Percentiles rank a stretch among this genome's conserved stretches.
phyloP scores from a whole-genome alignment of 1,284 basidiomycete species.

The Apiotrichum veenhuisii region DNA sequence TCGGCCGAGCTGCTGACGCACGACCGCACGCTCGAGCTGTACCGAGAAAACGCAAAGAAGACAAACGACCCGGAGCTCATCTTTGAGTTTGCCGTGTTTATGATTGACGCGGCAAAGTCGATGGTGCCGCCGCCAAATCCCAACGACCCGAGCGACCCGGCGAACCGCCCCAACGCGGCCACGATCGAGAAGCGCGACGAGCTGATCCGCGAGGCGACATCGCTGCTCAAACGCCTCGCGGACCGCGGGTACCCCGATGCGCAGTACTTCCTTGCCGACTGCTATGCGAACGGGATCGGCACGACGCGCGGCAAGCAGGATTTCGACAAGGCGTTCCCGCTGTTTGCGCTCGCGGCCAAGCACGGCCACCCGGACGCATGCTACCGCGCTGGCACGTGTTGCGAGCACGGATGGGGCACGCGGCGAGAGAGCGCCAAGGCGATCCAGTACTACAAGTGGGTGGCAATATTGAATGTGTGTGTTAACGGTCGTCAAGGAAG shows the following conservation, averaged over 20 bases:
- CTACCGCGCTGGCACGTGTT: constrained; percentile 94
- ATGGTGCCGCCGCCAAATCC: constrained; percentile 52
- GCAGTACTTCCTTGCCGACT: constrained; percentile 96
- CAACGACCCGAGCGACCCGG: constrained; percentile 20
- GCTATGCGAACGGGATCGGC: constrained; percentile 94
- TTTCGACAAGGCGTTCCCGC: constrained; percentile 92
- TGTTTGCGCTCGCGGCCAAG: constrained; percentile 94
- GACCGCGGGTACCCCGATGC: constrained; percentile 90
- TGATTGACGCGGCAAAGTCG: constrained; percentile 91
- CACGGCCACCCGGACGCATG: constrained; percentile 97
- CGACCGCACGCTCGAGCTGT: constrained; percentile 92
- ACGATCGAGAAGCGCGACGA: constrained; percentile 84
- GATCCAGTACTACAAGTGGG: constrained; percentile 73
- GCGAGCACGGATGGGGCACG: constrained; percentile 98
- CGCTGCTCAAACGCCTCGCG: constrained; percentile 81
- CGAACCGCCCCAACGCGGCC: constrained; percentile 58
- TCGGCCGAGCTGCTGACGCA: constrained; percentile 89
- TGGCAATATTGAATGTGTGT: neutral
- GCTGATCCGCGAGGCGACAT: constrained; percentile 77
- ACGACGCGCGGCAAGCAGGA: constrained; percentile 84
- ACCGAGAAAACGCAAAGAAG: constrained; percentile 96
- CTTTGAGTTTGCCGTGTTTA: constrained; percentile 97
- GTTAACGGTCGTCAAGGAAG: constrained; percentile 56
- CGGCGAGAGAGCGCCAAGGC: constrained; percentile 88
- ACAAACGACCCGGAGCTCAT: constrained; percentile 96